These are phyloP conservation scores for Coemansia furcata DNA, from an alignment of 192 early-diverging fungal species.

Conservation along the genomic window DNA sequence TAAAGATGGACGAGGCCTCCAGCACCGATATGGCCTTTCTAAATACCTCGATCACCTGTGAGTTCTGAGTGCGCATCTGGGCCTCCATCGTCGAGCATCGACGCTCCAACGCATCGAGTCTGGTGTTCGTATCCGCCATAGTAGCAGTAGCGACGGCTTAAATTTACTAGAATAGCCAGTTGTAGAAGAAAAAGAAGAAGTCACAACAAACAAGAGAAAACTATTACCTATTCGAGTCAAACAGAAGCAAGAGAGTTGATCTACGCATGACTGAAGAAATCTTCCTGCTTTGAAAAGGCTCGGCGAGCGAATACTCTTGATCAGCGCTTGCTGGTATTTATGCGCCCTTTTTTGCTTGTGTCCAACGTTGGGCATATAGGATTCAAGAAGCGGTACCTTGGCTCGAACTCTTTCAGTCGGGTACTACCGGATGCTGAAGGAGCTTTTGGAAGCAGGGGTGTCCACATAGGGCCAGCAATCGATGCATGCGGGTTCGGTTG, in stretches of 20 bases:
- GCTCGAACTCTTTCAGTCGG: background rate
- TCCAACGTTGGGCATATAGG: background rate
- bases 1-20: background rate
- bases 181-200: background rate
- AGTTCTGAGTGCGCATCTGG: background rate
- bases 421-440: too few species aligned
- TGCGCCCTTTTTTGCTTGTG: background rate
- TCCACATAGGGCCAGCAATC: too few species aligned
- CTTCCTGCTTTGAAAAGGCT: background rate
- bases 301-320: background rate
- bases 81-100: background rate
- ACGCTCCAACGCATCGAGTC: constrained; percentile 1
- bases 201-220: background rate
- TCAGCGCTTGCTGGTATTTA: background rate
- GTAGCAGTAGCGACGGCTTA: background rate
- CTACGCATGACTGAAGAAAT: too few species aligned
- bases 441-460: background rate
- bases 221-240: background rate
- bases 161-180: background rate
- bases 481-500: too few species aligned
- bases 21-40: constrained; percentile 4
- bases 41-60: background rate
- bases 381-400: background rate
- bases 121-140: background rate
- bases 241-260: background rate